Evolutionary conservation across 176 grass and related monocot genomes (phyloP), one percentile per base, ranked within the genome.

Genomic region (Raddia distichophylla): DNA sequence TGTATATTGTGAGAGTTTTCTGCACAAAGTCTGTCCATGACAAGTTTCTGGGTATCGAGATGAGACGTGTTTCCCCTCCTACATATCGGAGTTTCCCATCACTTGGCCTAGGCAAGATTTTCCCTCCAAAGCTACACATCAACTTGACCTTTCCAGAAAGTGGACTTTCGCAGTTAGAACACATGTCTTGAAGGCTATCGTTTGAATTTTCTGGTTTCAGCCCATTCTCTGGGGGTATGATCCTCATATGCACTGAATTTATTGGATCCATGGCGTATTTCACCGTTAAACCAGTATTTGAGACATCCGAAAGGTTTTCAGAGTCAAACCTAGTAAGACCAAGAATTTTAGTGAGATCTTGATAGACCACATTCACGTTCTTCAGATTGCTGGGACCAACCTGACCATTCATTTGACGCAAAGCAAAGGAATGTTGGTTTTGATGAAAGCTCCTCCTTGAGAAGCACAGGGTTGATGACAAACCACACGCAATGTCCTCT

Each of bases 61-160:
- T 87, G 10, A 99, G 85, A 13, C 89, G 83, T 49, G 90, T 99
- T 45, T 95, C 93, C 27, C 96, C 93, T 2, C 96, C 93, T 1
- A 95, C 93, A 34, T 99, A 99, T 65, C 93, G 92, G 61, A 99
- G 77, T 87, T 82, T 93, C 17, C 92, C 93, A 74, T 99, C 96
- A 75, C 81, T 91, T n/a, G 93, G 96, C 76, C 96, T 85, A 15
- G 93, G 93, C 61, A 99, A 73, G 69, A 99, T 93, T 78, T 91
- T 99, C 49, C 96, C 96, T 42, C 93, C 93, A 80, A 99, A 95
- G 89, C 96, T 99, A 66, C 96, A 99, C 85, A 99, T 84, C 53
- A 99, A 93, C 54, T 99, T 99, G 73, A 91, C 82, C 78, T 91
- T 95, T 4, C 86, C 79, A 32, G 84, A 74, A 19, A 80, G 69